Evolutionary conservation across 495 filamentous ascomycete genomes (phyloP), one percentile per base, ranked within the genome.

Genomic region (Penicillium desertorum): DNA sequence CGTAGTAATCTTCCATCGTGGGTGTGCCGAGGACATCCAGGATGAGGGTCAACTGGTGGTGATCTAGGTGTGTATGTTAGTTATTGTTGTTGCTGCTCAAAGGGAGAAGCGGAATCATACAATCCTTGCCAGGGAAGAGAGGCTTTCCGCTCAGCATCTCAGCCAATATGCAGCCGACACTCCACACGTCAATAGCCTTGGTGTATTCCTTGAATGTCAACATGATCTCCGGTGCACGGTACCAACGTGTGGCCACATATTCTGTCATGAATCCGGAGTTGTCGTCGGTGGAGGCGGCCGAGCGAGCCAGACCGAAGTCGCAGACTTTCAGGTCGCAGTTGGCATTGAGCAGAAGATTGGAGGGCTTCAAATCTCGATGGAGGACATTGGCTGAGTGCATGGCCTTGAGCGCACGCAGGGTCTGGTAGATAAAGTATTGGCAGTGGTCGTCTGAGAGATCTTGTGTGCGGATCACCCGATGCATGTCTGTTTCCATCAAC

Each of bases 201-300:
- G 95, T 99, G 77, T 99, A 98, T 77, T 97, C 94, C 80, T 99
- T 97, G 84, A 99, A 99, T 46, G 93, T 98, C 80, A 99, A 87
- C 95, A 99, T 99, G 74, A 99, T 99, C 75, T 99, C 95, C 47
- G 95, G 95, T 2, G 95, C 94, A 71, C 95, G 89, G 74, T 99
- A 99, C 95, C 95, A 99, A 67, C 95, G 83, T 52, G 95, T 99
- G 45, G 95, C 95, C 53, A 99, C 95, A 70, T 99, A 99, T 89
- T 99, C 95, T 16, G 95, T 99, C 95, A 99, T 99, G 83, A 98
- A 99, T 27, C 95, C 95, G 8, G 94, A 96, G 76, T 99, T 99
- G 72, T 99, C 95, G 64, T 98, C 95, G 63, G 88, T 94, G 52
- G 88, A 96, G 37, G 88, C 93, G 45, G 90, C 95, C 54, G 86